These are phyloP conservation scores for Kalaharituber pfeilii DNA, from an alignment of 2,329 filamentous ascomycete species.

Conservation along the genomic window DNA sequence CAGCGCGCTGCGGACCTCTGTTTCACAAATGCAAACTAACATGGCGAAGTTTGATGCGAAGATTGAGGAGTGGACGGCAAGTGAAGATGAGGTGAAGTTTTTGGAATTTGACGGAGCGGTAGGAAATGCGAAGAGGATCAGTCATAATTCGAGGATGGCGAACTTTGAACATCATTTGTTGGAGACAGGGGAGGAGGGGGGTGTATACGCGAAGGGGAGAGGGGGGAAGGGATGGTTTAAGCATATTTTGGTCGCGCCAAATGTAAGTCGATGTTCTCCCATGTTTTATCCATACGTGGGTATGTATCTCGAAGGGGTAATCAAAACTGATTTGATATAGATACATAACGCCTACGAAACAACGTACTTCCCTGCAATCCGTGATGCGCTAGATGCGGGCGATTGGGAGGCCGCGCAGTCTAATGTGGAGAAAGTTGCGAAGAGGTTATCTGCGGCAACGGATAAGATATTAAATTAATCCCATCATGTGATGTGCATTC, in stretches of 20 bases:
- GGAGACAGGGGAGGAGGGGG: slow-evolving; percentile 52
- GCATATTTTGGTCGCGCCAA: slow-evolving; percentile 75
- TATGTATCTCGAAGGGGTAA: not conserved
- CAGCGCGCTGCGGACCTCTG: slow-evolving; percentile 44
- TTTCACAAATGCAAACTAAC: slow-evolving; percentile 41
- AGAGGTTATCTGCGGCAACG: slow-evolving; percentile 46
- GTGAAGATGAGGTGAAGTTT: slow-evolving; percentile 50
- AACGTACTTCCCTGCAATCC: slow-evolving; percentile 63
- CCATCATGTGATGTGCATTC: too few relatives aligned
- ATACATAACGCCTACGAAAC: slow-evolving; percentile 53
- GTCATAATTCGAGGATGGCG: slow-evolving; percentile 63
- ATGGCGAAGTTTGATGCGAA: slow-evolving; percentile 36
- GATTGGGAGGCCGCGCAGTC: slow-evolving; percentile 53
- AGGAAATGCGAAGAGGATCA: slow-evolving; percentile 50
- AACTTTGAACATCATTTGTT: slow-evolving; percentile 68
- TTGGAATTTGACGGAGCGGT: slow-evolving; percentile 58
- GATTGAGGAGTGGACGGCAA: slow-evolving; percentile 57
- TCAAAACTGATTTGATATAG: slow-evolving; percentile 2
- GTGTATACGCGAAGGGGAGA: slow-evolving; percentile 48
- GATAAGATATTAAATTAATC: slow-evolving; percentile 29
- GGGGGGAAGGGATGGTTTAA: slow-evolving; percentile 85
- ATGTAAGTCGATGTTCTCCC: slow-evolving; percentile 25
- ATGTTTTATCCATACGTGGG: not conserved
- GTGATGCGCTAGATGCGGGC: slow-evolving; percentile 55
- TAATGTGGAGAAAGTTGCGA: slow-evolving; percentile 54